phyloP scores from a whole-genome alignment of 2,329 filamentous ascomycete species.

The Drechslerella dactyloides region DNA sequence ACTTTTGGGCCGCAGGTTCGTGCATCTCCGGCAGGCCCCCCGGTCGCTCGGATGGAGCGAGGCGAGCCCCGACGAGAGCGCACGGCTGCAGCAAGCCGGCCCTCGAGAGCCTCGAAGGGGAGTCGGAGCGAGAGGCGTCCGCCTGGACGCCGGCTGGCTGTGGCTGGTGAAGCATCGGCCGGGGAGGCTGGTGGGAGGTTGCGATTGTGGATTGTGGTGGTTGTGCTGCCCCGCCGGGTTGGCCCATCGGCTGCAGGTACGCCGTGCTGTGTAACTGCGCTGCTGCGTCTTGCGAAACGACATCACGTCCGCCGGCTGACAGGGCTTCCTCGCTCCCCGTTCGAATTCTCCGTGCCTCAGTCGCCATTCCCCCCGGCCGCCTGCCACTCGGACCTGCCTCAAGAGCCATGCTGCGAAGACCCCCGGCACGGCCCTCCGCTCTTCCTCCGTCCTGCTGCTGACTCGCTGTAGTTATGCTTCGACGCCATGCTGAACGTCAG shows the following conservation, averaged over 20 bases:
- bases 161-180: background rate
- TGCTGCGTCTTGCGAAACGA: no score
- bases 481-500: conserved; percentile 43
- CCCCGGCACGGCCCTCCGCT: background rate
- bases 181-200: no score
- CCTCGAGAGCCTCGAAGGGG: no score
- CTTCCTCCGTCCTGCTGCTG: conserved; percentile 20
- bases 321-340: no score
- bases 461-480: conserved; percentile 9
- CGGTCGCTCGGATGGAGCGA: conserved; percentile 23
- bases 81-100: conserved; percentile 1
- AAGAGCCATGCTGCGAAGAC: background rate
- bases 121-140: no score
- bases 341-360: background rate
- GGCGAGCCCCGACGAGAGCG: conserved; percentile 37
- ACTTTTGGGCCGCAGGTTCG: conserved; percentile 17
- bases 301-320: no score
- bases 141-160: no score
- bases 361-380: background rate
- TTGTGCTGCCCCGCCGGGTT: no score
- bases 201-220: no score
- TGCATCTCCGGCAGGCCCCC: conserved; percentile 34
- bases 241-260: no score
- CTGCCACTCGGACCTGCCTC: background rate
- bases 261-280: no score